Evolutionary conservation across 1,284 basidiomycete species (phyloP).

Genomic region (Erythrobasidium hasegawianum): DNA sequence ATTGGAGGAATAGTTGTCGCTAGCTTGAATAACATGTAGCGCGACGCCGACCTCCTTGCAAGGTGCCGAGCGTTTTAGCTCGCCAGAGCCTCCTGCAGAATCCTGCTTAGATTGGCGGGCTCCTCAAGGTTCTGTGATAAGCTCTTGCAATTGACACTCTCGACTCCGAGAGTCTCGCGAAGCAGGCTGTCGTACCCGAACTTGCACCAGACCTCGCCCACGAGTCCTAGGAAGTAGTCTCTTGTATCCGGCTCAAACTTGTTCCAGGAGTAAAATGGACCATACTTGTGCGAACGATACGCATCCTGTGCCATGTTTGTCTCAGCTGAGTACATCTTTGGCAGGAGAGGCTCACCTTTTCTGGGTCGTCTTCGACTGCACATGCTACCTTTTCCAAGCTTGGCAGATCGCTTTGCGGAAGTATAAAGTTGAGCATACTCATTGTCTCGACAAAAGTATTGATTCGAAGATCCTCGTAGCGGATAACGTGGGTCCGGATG

Average conservation of each 20-base stretch:
- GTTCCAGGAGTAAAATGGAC: slow-evolving; percentile 13
- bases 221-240: not conserved
- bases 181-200: slow-evolving; percentile 8
- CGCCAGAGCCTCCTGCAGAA: too few relatives aligned
- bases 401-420: slow-evolving; percentile 38
- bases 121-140: too few relatives aligned
- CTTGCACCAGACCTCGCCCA: slow-evolving; percentile 13
- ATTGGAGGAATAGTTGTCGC: too few relatives aligned
- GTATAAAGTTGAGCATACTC: slow-evolving; percentile 38
- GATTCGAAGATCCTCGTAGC: slow-evolving; percentile 36
- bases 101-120: too few relatives aligned
- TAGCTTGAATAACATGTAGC: too few relatives aligned
- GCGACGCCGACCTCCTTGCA: too few relatives aligned
- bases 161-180: not conserved
- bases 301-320: slow-evolving; percentile 9
- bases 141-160: slow-evolving; percentile 9
- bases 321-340: too few relatives aligned
- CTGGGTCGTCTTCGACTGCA: slow-evolving; percentile 30
- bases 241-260: slow-evolving; percentile 14
- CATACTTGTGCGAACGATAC: slow-evolving; percentile 19
- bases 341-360: slow-evolving; percentile 1
- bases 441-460: slow-evolving; percentile 29
- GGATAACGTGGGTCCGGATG: slow-evolving; percentile 4
- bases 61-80: too few relatives aligned
- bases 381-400: slow-evolving; percentile 34